Evolutionary conservation across 2,329 filamentous ascomycete genomes (phyloP).

Genomic region (Colletotrichum truncatum): DNA sequence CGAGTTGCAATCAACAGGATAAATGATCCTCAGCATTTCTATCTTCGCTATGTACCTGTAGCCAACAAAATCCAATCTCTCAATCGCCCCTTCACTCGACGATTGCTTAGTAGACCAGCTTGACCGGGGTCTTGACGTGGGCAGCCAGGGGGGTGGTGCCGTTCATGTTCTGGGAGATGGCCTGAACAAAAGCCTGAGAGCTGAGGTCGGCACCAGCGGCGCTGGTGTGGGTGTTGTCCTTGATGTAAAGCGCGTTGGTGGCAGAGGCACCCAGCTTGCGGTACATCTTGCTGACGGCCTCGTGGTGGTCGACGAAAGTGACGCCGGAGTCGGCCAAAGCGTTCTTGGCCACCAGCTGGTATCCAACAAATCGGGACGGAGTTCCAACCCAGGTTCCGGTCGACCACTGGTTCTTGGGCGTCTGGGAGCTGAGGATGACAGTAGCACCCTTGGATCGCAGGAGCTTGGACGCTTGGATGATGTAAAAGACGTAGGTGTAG

Average conservation of each 20-base stretch:
- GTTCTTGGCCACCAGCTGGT: slow-evolving; percentile 48
- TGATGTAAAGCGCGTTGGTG: slow-evolving; percentile 64
- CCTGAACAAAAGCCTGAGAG: slow-evolving; percentile 59
- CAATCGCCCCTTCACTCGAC: too few relatives aligned
- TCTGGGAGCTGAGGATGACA: slow-evolving; percentile 67
- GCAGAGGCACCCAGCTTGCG: slow-evolving; percentile 56
- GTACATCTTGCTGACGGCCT: slow-evolving; percentile 64
- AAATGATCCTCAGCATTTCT: too few relatives aligned
- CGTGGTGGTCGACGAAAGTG: slow-evolving; percentile 67
- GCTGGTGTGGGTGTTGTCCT: slow-evolving; percentile 71
- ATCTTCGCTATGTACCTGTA: too few relatives aligned
- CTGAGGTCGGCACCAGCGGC: slow-evolving; percentile 62
- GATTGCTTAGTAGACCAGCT: slow-evolving; percentile 21
- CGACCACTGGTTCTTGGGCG: slow-evolving; percentile 69
- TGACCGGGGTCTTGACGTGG: slow-evolving; percentile 35
- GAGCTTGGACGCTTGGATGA: slow-evolving; percentile 63
- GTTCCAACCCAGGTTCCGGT: slow-evolving; percentile 58
- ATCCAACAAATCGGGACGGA: slow-evolving; percentile 64
- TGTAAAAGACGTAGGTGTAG: slow-evolving; percentile 68
- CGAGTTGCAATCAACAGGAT: too few relatives aligned
- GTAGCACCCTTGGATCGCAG: slow-evolving; percentile 67
- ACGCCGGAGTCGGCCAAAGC: slow-evolving; percentile 44
- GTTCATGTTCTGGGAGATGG: slow-evolving; percentile 40
- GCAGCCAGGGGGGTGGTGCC: slow-evolving; percentile 37
- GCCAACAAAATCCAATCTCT: too few relatives aligned